Evolutionary conservation across 179 eudicot genomes (phyloP), one percentile per base, ranked within the genome.

Genomic region (Heliamphora pulchella): DNA sequence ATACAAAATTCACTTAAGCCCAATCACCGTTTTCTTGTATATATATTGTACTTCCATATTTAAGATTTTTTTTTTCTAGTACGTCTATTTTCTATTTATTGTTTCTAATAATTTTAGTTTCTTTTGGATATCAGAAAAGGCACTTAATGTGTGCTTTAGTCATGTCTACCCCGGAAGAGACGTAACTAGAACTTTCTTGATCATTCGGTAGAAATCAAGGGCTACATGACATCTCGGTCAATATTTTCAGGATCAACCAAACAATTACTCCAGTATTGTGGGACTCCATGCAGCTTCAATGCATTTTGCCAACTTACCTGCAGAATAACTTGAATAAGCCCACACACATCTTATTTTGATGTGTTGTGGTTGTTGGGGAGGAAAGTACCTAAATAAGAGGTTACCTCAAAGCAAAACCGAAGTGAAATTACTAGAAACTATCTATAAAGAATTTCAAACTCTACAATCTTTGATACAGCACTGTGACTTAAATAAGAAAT

Each of bases 351-450:
- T 69, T 69, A 43, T 44, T 11, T 68, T 68, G 51, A 9, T 68
- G 5, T 46, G 43, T 41, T 44, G 11, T 44, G 43, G 7, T 41
- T 6, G 50, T 48, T 15, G 6, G 20, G 72, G 48, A 68, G 9
- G 43, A n/a, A 41, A 67, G n/a, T 10, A 68, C 51, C 50, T 13
- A 68, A 68, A 68, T 44, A 68, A 68, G 51, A 41, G 72, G 22
- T 18, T 44, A 43, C 20, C 72, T 68, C 72, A 68, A 68, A 43
- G 72, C 72, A 68, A 68, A 68, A 68, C 72, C 51, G 18, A n/a
- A 5, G 15, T 0, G 6, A 68, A 68, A 44, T 8, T 17, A 68
- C 50, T 13, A 68, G 1, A 17, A 68, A 43, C 20, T 43, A 68
- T 43, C 75, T 71, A 14, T 48, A 8, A 47, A 44, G 67, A 70